Evolutionary conservation across 2,329 filamentous ascomycete genomes (phyloP).

Genomic region (Pestalotiopsis sp.): DNA sequence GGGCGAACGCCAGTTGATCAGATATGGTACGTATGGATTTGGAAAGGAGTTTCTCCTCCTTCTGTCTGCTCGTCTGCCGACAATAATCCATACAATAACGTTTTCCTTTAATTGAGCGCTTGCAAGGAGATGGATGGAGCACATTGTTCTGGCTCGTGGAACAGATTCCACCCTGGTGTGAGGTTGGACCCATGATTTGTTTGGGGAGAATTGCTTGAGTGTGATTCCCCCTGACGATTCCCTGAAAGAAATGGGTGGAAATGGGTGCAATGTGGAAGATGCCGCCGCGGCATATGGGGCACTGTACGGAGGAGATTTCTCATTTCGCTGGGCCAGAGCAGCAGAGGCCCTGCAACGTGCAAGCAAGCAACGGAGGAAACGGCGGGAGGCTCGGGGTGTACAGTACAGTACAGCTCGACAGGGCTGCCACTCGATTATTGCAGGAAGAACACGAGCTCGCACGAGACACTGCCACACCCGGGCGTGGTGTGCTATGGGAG

Average conservation of each 20-base stretch:
- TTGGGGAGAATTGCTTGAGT: slow-evolving; percentile 11
- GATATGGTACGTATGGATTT: neutral
- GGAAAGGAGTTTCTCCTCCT: neutral
- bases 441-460: slow-evolving; percentile 10
- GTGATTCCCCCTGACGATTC: neutral
- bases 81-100: slow-evolving; percentile 10
- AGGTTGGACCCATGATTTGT: slow-evolving; percentile 6
- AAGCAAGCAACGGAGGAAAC: neutral
- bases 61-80: neutral
- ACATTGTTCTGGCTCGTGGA: slow-evolving; percentile 8
- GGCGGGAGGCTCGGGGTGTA: neutral
- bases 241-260: neutral
- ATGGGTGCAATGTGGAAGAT: neutral
- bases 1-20: neutral
- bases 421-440: slow-evolving; percentile 2
- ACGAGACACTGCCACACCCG: slow-evolving; percentile 8
- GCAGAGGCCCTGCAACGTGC: neutral
- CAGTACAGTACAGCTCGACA: neutral
- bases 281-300: neutral
- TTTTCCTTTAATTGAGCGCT: slow-evolving; percentile 9
- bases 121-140: slow-evolving; percentile 10
- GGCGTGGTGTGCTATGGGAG: neutral
- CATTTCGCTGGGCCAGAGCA: neutral
- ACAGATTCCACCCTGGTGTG: slow-evolving; percentile 2
- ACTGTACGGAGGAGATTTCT: neutral